Evolutionary conservation across 257 asterid genomes (phyloP), one percentile per base, ranked within the genome.

Genomic region (Solanum ossicruentum): DNA sequence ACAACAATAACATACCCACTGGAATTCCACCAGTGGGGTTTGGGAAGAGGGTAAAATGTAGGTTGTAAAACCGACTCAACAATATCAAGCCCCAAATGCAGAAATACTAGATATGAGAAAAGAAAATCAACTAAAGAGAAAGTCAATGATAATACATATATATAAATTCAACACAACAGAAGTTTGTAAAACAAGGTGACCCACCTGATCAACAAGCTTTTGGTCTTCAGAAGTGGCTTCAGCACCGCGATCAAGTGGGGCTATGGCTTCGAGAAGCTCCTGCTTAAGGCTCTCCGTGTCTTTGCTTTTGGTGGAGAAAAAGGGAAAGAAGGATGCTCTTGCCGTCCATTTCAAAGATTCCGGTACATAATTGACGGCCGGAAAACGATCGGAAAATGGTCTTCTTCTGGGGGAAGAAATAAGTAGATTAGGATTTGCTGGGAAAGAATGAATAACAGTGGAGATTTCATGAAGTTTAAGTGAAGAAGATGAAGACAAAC

Each of bases 201-300:
- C 52, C 52, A 87, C 93, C 91, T 88, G 86, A 82, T 91, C 93
- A 39, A 91, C 84, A 16, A 83, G 90, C 84, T 63, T 86, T 86
- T 91, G 94, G 52, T 93, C 94, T 77, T 91, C 90, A 11, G 89
- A 84, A 28, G 92, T 88, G 63, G 96, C 93, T 61, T 88, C 89
- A 56, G 91, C 94, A 21, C 96, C 96, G 8, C 96, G 94, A 89
- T 91, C 93, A 18, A 93, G 91, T 4, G 93, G 91, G 82, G 83
- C 87, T 78, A 93, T 89, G 15, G 93, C 91, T 80, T 90, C 90
- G 8, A 93, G 85, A 89, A 93, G 96, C 87, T 89, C 93, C 85
- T 81, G 83, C 88, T 90, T 93, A 8, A 91, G 90, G 65, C 84
- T 86, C 75, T 90, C 91, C 12, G 47, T 85, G 80, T 88, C 89